Evolutionary conservation across 148 eudicot genomes (phyloP), one percentile per base, ranked within the genome.

Genomic region (Fallopia convolvulus): DNA sequence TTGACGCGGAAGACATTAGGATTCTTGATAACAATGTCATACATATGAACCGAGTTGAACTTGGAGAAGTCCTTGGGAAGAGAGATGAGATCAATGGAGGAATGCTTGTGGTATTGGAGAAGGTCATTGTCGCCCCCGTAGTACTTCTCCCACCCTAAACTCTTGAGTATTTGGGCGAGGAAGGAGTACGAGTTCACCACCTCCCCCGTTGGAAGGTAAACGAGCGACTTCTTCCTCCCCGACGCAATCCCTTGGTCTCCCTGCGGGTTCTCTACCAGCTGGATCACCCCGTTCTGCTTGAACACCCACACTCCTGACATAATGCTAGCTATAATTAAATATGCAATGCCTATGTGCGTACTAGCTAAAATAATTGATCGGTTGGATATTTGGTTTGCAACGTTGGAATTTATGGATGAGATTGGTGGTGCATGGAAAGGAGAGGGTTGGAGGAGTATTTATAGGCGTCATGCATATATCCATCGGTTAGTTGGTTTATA

Each of bases 261-360:
- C n/a, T 65, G 71, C n/a, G 90, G 91, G 80, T 87, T 90, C 70
- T 90, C 94, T 20, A 90, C 89, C 2, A 90, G 89, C 8, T 89
- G 84, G 15, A 93, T 83, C 5, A 93, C 94, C 0, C 97, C 97
- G 42, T 90, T 90, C 41, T 65, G 71, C 77, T 91, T 90, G 91
- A 93, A 89, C 79, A 87, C 87, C 98, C 98, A 93, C 52, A 93
- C 97, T 4, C 97, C 97, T 0, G 97, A 90, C 97, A 92, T 92
- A 4, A 4, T 23, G 0, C 1, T 26, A n/a, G n/a, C n/a, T n/a
- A n/a, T n/a, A n/a, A n/a, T n/a, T n/a, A 10, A 30, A 63, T 65
- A 21, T 61, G 3, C 8, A n/a, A 32, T 6, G 1, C 66, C 20
- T 14, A 44, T 9, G 47, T 44, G 7, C 47, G 47, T 44, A 44